phyloP scores from a whole-genome alignment of 2,329 filamentous ascomycete genomes.

The Fusarium albidum region DNA sequence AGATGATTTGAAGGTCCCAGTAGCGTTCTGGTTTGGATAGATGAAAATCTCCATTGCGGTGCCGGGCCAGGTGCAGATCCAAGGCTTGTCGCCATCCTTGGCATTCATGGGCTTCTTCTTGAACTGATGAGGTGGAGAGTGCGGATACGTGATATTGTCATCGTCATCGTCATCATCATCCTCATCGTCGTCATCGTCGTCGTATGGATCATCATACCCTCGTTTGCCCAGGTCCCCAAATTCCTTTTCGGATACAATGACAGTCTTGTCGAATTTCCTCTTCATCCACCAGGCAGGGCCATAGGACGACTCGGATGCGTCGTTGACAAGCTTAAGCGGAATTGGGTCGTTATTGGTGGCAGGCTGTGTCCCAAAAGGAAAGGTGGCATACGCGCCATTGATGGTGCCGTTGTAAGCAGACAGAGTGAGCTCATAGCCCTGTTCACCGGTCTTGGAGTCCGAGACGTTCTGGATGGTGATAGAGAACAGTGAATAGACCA shows the following conservation, averaged over 20 bases:
- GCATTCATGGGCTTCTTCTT: conserved; percentile 39
- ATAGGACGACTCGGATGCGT: conserved; percentile 55
- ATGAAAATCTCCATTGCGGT: conserved; percentile 66
- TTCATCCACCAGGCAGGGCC: conserved; percentile 66
- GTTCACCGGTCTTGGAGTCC: conserved; percentile 36
- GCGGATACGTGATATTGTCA: conserved; percentile 20
- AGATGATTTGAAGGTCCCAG: conserved; percentile 35
- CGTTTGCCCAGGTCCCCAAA: conserved; percentile 45
- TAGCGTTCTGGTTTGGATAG: conserved; percentile 62
- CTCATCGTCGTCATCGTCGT: conserved; percentile 15
- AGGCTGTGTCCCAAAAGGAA: conserved; percentile 64
- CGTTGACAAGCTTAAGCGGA: conserved; percentile 58
- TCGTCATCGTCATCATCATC: conserved; percentile 17
- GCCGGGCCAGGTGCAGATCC: conserved; percentile 67
- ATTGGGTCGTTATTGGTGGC: conserved; percentile 51
- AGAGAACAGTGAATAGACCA: conserved; percentile 54
- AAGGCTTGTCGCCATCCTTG: conserved; percentile 59
- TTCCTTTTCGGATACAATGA: conserved; percentile 57
- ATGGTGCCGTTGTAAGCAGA: conserved; percentile 49
- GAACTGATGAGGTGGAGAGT: conserved; percentile 37
- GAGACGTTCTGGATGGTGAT: conserved; percentile 49
- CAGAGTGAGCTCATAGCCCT: conserved; percentile 52
- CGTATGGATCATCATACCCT: conserved; percentile 25
- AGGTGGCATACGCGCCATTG: conserved; percentile 43
- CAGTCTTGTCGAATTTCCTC: conserved; percentile 63